Percentiles rank a stretch among this genome's conserved stretches.
phyloP scores from a whole-genome alignment of 352 stramenopile species.

The Phytophthora chlamydospora region DNA sequence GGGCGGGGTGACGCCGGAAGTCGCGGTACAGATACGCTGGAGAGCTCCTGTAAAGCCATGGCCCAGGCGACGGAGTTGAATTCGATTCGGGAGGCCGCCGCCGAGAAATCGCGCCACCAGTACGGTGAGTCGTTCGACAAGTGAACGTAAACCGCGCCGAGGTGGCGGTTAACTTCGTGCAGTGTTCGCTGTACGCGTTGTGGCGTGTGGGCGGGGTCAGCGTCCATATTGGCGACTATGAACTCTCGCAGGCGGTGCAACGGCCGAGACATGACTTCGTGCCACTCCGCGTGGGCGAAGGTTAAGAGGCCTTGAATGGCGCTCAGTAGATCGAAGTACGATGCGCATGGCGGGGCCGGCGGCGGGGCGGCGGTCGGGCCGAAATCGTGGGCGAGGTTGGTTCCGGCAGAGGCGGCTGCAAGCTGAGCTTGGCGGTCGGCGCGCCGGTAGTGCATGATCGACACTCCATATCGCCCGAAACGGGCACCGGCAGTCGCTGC shows the following conservation, averaged over 20 bases:
- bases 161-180: not conserved
- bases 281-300: slow-evolving; percentile 1
- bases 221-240: not conserved
- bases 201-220: not conserved
- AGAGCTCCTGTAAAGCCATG: not conserved
- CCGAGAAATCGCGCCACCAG: not conserved
- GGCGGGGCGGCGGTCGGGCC: not conserved
- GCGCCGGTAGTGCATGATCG: too few species aligned
- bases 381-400: slow-evolving; percentile 7
- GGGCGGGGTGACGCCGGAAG: not conserved
- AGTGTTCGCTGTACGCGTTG: not conserved
- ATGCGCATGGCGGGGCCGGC: not conserved
- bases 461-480: too few species aligned
- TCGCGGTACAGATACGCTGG: too few species aligned
- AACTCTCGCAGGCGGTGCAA: not conserved
- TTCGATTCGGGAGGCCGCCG: not conserved
- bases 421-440: too few species aligned
- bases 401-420: too few species aligned
- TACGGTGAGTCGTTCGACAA: not conserved
- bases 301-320: slow-evolving; percentile 2
- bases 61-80: not conserved
- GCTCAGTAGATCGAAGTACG: not conserved
- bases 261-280: not conserved
- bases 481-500: too few species aligned
- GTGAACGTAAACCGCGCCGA: not conserved